Conservation (phyloP, 1,284 basidiomycete species). For the Mycena sp. region DNA sequence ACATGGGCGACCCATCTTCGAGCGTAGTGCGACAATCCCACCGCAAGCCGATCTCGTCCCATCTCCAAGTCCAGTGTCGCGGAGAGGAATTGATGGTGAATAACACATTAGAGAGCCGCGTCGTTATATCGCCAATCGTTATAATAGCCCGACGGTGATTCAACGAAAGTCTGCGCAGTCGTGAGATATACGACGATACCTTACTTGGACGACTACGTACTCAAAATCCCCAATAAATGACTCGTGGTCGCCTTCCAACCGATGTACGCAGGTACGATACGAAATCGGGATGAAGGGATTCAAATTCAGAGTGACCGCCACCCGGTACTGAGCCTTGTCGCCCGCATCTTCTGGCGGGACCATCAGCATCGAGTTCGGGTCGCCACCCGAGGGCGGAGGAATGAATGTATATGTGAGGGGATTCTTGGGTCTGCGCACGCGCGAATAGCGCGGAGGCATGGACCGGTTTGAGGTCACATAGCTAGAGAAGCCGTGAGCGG, state of each 20-base stretch:
- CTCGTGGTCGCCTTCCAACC: conserved; percentile 46
- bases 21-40: conserved; percentile 57
- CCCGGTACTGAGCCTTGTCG: conserved; percentile 46
- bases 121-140: conserved; percentile 50
- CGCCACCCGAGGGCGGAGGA: conserved; percentile 6
- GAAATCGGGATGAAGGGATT: conserved; percentile 58
- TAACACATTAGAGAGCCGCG: conserved; percentile 52
- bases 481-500: conserved; percentile 19
- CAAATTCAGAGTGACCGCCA: conserved; percentile 55
- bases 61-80: conserved; percentile 54
- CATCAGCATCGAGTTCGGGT: conserved; percentile 31
- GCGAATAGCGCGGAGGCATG: conserved; percentile 33
- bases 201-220: conserved; percentile 45
- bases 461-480: conserved; percentile 30
- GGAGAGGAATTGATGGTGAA: conserved; percentile 47
- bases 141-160: conserved; percentile 54
- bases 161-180: conserved; percentile 46
- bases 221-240: conserved; percentile 57
- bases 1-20: conserved; percentile 58
- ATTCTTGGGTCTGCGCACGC: conserved; percentile 31
- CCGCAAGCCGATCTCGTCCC: conserved; percentile 47
- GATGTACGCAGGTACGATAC: conserved; percentile 52
- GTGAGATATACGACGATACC: not conserved
- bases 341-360: conserved; percentile 32
- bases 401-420: conserved; percentile 34